phyloP scores from a whole-genome alignment of 495 filamentous ascomycete species.

The Massariosphaeria phaeospora region DNA sequence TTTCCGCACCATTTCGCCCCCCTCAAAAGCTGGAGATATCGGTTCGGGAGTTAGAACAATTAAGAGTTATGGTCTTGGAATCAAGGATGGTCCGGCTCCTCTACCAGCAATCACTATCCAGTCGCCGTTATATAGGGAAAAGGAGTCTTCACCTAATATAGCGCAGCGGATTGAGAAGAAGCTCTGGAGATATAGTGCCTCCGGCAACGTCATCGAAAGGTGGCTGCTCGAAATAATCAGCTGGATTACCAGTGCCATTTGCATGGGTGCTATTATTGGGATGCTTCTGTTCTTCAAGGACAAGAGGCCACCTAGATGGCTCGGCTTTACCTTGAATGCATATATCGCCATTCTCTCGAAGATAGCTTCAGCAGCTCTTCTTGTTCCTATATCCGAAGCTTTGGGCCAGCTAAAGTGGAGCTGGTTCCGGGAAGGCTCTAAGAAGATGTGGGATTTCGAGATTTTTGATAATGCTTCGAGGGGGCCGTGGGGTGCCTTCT shows the following conservation, averaged over 20 bases:
- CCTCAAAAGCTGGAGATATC: neutral
- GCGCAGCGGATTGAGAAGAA: constrained; percentile 17
- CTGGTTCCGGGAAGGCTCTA: constrained; percentile 23
- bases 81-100: neutral
- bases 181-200: constrained; percentile 19
- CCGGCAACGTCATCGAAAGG: constrained; percentile 9
- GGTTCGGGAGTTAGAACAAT: neutral
- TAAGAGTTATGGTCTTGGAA: neutral
- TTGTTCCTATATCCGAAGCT: constrained; percentile 23
- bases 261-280: constrained; percentile 19
- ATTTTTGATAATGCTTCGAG: constrained; percentile 24
- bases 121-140: neutral
- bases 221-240: constrained; percentile 26
- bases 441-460: constrained; percentile 32
- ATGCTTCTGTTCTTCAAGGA: constrained; percentile 7
- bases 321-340: constrained; percentile 21
- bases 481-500: constrained; percentile 28
- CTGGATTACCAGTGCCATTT: constrained; percentile 21
- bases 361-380: constrained; percentile 22
- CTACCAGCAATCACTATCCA: neutral
- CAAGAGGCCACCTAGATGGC: constrained; percentile 4
- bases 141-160: constrained; percentile 3
- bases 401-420: constrained; percentile 31
- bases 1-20: neutral
- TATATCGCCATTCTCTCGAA: constrained; percentile 25